A percentile compares a stretch with the other conserved stretches of the same genome.
Conservation (phyloP, 495 filamentous ascomycete species). For the Hypoxylon cercidicola region DNA sequence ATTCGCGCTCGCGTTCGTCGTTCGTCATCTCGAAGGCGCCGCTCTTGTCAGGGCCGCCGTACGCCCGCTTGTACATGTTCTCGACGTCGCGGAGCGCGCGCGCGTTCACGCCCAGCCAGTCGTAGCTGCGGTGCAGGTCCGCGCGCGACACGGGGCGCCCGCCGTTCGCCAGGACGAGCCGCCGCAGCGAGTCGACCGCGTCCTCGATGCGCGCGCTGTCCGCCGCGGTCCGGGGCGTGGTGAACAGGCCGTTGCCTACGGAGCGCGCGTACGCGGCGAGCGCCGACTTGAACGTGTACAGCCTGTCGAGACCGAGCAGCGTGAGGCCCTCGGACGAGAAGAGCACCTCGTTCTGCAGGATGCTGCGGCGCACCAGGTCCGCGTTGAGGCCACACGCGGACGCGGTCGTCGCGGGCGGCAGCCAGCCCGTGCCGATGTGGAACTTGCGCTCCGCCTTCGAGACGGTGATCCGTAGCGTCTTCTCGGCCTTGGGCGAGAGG, state of each 20-base stretch:
- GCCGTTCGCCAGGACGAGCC: conserved; percentile 68
- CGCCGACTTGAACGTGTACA: conserved; percentile 77
- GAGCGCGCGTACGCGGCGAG: conserved; percentile 65
- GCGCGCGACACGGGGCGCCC: conserved; percentile 67
- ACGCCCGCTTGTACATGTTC: conserved; percentile 65
- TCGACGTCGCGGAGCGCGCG: conserved; percentile 66
- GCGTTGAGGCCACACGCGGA: conserved; percentile 51
- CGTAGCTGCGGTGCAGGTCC: conserved; percentile 69
- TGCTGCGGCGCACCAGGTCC: conserved; percentile 71
- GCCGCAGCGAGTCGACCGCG: conserved; percentile 66
- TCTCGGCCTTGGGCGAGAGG: conserved; percentile 50
- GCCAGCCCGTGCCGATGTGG: conserved; percentile 54
- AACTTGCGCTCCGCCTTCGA: conserved; percentile 58
- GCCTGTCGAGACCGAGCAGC: conserved; percentile 72
- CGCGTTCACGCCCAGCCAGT: conserved; percentile 67
- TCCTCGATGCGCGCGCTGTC: conserved; percentile 66
- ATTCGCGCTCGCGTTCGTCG: conserved; percentile 35
- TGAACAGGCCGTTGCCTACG: conserved; percentile 10
- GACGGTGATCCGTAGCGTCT: conserved; percentile 51
- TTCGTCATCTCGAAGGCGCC: conserved; percentile 47
- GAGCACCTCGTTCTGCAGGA: conserved; percentile 73
- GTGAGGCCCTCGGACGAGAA: conserved; percentile 77
- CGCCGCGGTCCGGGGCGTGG: conserved; percentile 49
- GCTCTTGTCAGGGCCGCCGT: conserved; percentile 52
- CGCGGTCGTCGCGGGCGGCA: conserved; percentile 49